Base-by-base conservation (phyloP, 73 alveolate genomes). In the Stentor roeselii region DNA sequence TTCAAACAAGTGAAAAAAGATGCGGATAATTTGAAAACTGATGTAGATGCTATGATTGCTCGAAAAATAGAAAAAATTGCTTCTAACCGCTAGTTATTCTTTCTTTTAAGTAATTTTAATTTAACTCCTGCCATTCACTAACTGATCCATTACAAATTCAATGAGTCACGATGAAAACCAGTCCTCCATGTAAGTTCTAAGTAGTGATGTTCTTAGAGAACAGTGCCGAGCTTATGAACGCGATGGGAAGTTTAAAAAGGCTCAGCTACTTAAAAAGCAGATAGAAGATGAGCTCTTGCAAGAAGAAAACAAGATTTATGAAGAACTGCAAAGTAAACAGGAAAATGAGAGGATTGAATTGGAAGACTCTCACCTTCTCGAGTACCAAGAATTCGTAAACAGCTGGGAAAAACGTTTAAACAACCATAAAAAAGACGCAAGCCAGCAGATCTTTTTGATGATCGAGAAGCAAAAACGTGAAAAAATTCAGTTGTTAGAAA, bases 401-500 rank as follows among this genome's bases (percentile, higher is more conserved):
- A 35, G 21, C 15, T 76, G 84, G 84, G 84, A 76, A n/a, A 35
- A 15, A 15, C 27, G 74, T 27, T 14, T 76, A n/a, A 76, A 15
- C 11, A 31, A 34, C 21, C 74, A 39, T 21, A 41, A 35, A 40
- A 40, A 37, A 15, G 27, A 76, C n/a, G 84, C 84, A 67, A 40
- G 34, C 39, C 74, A 76, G 39, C 60, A 37, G 39, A 76, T 76
- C 0, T 14, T 27, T 2, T 39, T n/a, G n/a, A 41, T 76, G 60
- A 41, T 76, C 36, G 30, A 35, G 1, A 41, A 76, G 39, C 60
- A 76, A 21, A 35, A 76, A 37, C 27, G 74, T 27, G 60, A 76
- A 14, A 76, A 76, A 76, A 40, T 76, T 34, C 74, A 76, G 59
- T 32, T 27, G 39, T 15, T 21, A 1, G 94, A 86, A 21, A 83